These are phyloP conservation scores for Emmonsiellopsis sp. DNA, from an alignment of 2,329 filamentous ascomycete species.

Conservation along the genomic window DNA sequence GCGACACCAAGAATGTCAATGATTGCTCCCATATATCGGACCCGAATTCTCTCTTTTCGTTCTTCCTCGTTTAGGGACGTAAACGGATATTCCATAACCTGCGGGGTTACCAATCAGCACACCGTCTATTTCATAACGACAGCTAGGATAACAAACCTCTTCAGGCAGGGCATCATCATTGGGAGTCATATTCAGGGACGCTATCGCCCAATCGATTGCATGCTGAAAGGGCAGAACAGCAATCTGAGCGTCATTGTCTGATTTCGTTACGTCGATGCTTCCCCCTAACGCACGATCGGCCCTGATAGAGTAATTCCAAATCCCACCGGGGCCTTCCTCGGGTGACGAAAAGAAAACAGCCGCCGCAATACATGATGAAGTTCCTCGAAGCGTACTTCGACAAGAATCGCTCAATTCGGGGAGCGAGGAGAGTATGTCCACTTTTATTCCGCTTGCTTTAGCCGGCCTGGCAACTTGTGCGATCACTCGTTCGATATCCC, in stretches of 20 bases:
- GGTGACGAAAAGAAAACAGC: conserved; percentile 69
- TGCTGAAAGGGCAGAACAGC: conserved; percentile 72
- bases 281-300: conserved; percentile 62
- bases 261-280: conserved; percentile 48
- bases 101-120: conserved; percentile 5
- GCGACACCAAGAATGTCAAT: conserved; percentile 68
- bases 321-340: conserved; percentile 51
- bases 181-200: conserved; percentile 38
- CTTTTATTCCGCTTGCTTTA: conserved; percentile 34
- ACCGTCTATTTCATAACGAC: background rate
- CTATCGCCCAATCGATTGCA: conserved; percentile 66
- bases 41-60: conserved; percentile 55
- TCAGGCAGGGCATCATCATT: conserved; percentile 33
- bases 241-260: conserved; percentile 64
- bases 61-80: conserved; percentile 62
- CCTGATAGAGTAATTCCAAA: conserved; percentile 82
- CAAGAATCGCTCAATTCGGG: conserved; percentile 55
- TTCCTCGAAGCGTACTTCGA: conserved; percentile 53
- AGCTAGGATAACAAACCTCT: conserved; percentile 12
- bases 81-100: conserved; percentile 60
- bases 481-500: conserved; percentile 65
- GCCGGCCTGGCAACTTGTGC: conserved; percentile 51
- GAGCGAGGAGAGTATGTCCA: background rate
- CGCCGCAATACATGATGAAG: conserved; percentile 63
- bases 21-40: conserved; percentile 61